Conservation (phyloP, 192 early-diverging fungal species). For the Coemansia pectinata region DNA sequence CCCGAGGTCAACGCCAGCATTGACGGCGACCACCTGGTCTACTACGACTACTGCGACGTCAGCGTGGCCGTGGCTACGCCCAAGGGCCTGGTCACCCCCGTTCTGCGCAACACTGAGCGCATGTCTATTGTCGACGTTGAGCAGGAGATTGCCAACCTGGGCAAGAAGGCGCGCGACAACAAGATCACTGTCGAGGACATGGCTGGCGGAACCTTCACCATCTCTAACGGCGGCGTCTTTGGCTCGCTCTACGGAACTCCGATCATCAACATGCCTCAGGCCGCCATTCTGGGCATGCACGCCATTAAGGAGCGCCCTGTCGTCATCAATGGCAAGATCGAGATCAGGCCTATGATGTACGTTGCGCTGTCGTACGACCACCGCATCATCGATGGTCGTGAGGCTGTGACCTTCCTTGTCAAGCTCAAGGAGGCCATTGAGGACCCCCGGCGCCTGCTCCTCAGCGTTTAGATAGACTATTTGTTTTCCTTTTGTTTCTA, state of each 20-base stretch:
- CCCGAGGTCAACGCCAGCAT: slow-evolving; percentile 95
- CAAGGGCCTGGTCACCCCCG: slow-evolving; percentile 98
- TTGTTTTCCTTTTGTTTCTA: background rate
- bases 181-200: slow-evolving; percentile 97
- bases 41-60: slow-evolving; percentile 94
- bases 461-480: slow-evolving; percentile 68
- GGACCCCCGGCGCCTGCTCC: slow-evolving; percentile 89
- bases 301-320: slow-evolving; percentile 96
- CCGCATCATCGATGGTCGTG: slow-evolving; percentile 97
- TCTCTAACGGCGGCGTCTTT: slow-evolving; percentile 98
- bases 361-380: slow-evolving; percentile 98
- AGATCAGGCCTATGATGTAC: slow-evolving; percentile 96
- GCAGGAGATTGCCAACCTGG: slow-evolving; percentile 85
- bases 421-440: slow-evolving; percentile 96
- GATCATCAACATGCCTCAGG: slow-evolving; percentile 97
- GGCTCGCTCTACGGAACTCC: slow-evolving; percentile 97
- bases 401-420: slow-evolving; percentile 97
- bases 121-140: slow-evolving; percentile 90
- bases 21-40: slow-evolving; percentile 88
- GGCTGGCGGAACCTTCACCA: slow-evolving; percentile 98
- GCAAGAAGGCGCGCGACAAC: slow-evolving; percentile 88
- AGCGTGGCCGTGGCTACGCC: slow-evolving; percentile 96
- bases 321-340: slow-evolving; percentile 89
- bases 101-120: slow-evolving; percentile 87
- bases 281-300: slow-evolving; percentile 98